Conservation (phyloP, 2,329 filamentous ascomycete species). For the Ciborinia camelliae region DNA sequence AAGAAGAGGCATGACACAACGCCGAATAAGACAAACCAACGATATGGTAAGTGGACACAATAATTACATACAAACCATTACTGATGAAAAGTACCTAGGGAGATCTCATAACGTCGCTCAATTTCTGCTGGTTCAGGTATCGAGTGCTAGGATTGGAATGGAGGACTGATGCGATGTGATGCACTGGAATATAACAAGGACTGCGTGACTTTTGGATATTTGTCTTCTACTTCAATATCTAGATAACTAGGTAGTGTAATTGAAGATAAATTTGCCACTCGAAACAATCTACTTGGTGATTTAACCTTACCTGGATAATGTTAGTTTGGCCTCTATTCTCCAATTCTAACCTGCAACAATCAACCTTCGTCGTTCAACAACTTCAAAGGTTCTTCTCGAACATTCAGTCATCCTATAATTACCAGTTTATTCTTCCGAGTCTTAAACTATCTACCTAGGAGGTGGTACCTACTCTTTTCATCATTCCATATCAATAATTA, state of each 20-base stretch:
- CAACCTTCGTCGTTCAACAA: no score
- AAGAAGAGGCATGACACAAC: neutral
- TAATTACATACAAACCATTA: neutral
- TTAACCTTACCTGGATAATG: no score
- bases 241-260: neutral
- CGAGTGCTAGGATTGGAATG: neutral
- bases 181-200: neutral
- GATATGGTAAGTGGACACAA: neutral
- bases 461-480: no score
- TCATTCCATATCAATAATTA: no score
- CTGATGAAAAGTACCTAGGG: neutral
- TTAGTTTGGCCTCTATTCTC: neutral
- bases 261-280: neutral
- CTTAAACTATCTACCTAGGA: no score
- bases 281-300: neutral
- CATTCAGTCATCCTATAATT: no score
- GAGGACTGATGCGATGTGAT: neutral
- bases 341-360: no score
- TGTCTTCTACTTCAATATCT: no score
- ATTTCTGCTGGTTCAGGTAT: neutral
- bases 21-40: no score
- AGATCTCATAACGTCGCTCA: neutral
- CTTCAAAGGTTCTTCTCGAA: no score
- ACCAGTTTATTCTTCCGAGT: no score
- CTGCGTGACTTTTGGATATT: neutral